Conservation (phyloP, 1,139 yeast genomes). For the Martiniozyma asiatica region DNA sequence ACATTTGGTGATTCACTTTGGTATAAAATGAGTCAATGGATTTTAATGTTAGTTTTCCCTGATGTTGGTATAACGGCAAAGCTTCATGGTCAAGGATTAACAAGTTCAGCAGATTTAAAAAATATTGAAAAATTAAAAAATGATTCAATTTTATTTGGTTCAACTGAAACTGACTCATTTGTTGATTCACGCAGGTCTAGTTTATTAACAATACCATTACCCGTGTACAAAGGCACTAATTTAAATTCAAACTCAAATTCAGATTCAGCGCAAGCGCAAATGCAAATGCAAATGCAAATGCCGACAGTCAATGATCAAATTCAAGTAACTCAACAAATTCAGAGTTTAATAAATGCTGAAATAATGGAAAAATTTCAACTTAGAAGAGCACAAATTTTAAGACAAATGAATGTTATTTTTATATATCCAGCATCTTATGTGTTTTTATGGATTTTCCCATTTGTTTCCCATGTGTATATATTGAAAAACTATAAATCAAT, state of each 20-base stretch:
- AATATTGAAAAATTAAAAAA: slow-evolving; percentile 13
- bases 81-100: slow-evolving; percentile 17
- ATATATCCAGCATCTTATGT: slow-evolving; percentile 77
- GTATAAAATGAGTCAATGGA: slow-evolving; percentile 18
- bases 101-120: slow-evolving; percentile 15
- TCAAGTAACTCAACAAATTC: slow-evolving; percentile 17
- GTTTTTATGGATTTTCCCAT: slow-evolving; percentile 71
- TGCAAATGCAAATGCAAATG: slow-evolving; percentile 8
- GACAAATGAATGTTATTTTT: slow-evolving; percentile 71
- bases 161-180: slow-evolving; percentile 12
- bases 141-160: slow-evolving; percentile 9
- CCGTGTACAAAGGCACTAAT: too few species aligned
- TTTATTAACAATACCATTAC: slow-evolving; percentile 7
- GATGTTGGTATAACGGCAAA: slow-evolving; percentile 19
- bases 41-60: slow-evolving; percentile 20
- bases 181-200: neutral
- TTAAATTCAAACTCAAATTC: neutral
- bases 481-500: slow-evolving; percentile 31
- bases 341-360: slow-evolving; percentile 40
- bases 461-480: slow-evolving; percentile 57
- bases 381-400: slow-evolving; percentile 55
- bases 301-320: too few species aligned
- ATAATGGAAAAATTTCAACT: slow-evolving; percentile 47
- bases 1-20: slow-evolving; percentile 20
- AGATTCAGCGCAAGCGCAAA: slow-evolving; percentile 12